phyloP scores from a whole-genome alignment of 2,329 filamentous ascomycete species.

The Eutypella sp. region DNA sequence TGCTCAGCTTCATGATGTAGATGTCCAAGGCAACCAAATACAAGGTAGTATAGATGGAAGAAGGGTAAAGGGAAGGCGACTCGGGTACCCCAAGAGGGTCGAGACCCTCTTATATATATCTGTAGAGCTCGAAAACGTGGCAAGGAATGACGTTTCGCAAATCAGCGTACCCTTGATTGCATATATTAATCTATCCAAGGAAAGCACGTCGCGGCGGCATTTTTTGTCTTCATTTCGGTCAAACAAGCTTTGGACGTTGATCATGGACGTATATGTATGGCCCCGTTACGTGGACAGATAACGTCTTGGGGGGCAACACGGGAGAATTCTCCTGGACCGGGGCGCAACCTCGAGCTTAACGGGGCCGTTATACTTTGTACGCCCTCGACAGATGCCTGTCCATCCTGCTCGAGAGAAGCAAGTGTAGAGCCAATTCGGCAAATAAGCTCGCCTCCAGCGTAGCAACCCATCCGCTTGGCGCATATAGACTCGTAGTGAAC shows the following conservation, averaged over 20 bases:
- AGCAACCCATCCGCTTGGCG: neutral
- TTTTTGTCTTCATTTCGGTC: neutral
- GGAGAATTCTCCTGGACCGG: neutral
- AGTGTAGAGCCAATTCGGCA: neutral
- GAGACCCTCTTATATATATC: neutral
- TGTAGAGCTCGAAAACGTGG: neutral
- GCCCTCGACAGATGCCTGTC: neutral
- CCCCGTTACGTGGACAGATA: neutral
- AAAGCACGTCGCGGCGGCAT: neutral
- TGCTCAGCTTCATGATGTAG: constrained; percentile 29
- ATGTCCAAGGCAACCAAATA: neutral
- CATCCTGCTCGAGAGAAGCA: neutral
- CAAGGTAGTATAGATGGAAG: neutral
- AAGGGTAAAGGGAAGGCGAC: neutral
- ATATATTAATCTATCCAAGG: neutral
- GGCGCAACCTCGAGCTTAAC: neutral
- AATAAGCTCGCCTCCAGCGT: neutral
- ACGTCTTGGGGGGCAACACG: neutral
- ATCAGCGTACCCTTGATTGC: neutral
- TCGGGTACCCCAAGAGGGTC: neutral
- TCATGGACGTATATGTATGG: neutral
- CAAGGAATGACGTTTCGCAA: neutral
- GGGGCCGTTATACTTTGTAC: neutral
- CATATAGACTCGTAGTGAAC: neutral
- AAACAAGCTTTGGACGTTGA: neutral